Evolutionary conservation across 2,329 filamentous ascomycete species (phyloP), one percentile per base, ranked within the genome.

Genomic region (Zasmidium citrigriseum): DNA sequence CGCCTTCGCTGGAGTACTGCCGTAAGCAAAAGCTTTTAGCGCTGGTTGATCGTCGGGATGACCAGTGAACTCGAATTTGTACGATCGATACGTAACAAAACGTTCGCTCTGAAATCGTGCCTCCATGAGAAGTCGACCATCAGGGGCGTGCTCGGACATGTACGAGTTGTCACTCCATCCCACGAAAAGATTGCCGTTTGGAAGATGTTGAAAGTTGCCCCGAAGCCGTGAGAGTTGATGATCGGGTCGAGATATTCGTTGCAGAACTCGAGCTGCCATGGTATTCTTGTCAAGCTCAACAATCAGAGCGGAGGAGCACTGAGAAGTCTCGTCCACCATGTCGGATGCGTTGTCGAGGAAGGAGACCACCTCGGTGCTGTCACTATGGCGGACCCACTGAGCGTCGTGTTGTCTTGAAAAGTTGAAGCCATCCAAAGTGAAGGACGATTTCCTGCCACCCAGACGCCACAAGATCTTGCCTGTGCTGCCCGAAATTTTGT

Each of bases 61-160:
- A 18, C 75, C 73, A 1, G 63, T 68, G 53, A 74, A 77, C 27
- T 71, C 63, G 23, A 59, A 69, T 54, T 77, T 77, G 65, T 74
- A 77, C 10, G 72, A 67, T 2, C 76, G 74, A 57, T 78, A 78
- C 23, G 70, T 76, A 5, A 69, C 70, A 57, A 70, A 73, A 9
- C 70, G 68, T 1, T 54, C n/a, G 0, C 69, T 70, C 9, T 59
- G 64, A 59, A 76, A 77, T 21, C 57, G 62, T 1, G 73, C 73
- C 11, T 67, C 70, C 60, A 75, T 68, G 24, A 60, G 10, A 4
- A 57, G n/a, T 20, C 25, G 20, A 3, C 60, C 55, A 2, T 58
- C 12, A 4, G 45, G 1, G 12, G 41, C 44, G 18, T 58, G 52
- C 25, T 63, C 58, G 11, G 46, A 55, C n/a, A 58, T 55, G 12